Base-by-base conservation (phyloP, 192 early-diverging fungal species). In the Rhizophagus clarus region DNA sequence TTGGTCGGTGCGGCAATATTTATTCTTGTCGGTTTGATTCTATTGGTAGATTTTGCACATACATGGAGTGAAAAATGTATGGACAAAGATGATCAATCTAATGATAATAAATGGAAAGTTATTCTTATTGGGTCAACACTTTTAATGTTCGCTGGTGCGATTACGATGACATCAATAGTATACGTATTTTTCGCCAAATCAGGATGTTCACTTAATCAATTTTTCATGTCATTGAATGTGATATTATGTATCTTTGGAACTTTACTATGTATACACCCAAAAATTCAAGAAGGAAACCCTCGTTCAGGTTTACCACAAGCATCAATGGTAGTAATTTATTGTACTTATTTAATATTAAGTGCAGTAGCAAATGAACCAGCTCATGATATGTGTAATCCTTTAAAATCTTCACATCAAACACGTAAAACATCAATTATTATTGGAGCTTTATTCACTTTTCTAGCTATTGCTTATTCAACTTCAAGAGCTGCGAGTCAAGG, bases 11-110 rank as follows among this genome's bases (percentile, higher is more conserved):
- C 96, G 1, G 90, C 89, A 17, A 80, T 98, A 24, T 99, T 99
- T 77, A 90, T 99, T 75, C 88, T 99, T 20, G 91, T 99, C 80
- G 97, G 98, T 73, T 90, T 98, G 47, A 90, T 99, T 40, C 87
- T 99, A 29, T 84, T 99, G 40, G 95, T 99, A 61, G 98, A 99
- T 80, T 97, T 97, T 90, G 96, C 97, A 32, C 94, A 98, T 83
- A 91, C 91, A 20, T 89, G 95, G 91, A 92, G 92, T 7, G 98
- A 99, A 77, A 87, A 81, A 12, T 93, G 97, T 20, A 88, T 99
- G 34, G 94, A 92, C 69, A 87, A 90, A 77, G 97, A 90, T 91
- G 96, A 98, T 83, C 86, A 89, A 22, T 88, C 88, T 3, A 94
- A 93, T 34, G 90, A 91, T 66, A 88, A 91, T 80, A 87, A 91